Percentiles rank a stretch among this genome's conserved stretches.
phyloP scores from a whole-genome alignment of 2,329 filamentous ascomycete genomes.

The Calonectria ilicicola region DNA sequence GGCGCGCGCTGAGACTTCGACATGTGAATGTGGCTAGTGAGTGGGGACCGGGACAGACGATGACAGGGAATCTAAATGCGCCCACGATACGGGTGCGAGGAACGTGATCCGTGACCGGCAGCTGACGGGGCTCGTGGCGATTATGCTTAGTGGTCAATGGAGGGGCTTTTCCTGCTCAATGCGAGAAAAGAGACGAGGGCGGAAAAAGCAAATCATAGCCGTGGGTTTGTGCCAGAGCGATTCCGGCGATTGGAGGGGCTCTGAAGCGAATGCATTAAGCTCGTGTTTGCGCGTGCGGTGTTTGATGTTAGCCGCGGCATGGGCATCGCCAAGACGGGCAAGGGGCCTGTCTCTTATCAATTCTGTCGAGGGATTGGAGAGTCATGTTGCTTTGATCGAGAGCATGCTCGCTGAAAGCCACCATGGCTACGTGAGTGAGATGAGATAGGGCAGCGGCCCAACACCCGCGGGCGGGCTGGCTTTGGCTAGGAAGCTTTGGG shows the following conservation, averaged over 20 bases:
- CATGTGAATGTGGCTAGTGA: constrained; percentile 50
- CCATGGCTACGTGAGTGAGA: neutral
- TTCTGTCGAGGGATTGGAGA: neutral
- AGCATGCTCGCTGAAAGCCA: neutral
- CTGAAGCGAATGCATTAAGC: neutral
- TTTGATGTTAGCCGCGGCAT: constrained; percentile 16
- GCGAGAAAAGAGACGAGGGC: neutral
- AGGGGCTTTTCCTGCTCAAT: neutral
- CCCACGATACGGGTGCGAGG: constrained; percentile 11
- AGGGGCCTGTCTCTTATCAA: constrained; percentile 21
- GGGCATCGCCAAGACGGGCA: constrained; percentile 19
- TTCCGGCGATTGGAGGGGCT: constrained; percentile 1
- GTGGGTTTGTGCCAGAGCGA: neutral
- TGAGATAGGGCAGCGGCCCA: neutral
- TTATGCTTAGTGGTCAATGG: constrained; percentile 8
- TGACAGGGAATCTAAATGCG: constrained; percentile 30
- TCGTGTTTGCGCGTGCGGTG: constrained; percentile 6
- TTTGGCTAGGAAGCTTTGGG: neutral
- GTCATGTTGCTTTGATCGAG: neutral
- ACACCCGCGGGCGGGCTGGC: neutral
- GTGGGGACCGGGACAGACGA: constrained; percentile 23
- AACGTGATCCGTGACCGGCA: constrained; percentile 9
- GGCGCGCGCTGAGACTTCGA: constrained; percentile 27
- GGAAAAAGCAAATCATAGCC: neutral
- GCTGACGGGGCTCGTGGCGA: constrained; percentile 10